Evolutionary conservation across 169 alveolate species (phyloP), one percentile per base, ranked within the genome.

Genomic region (Cryptosporidium meleagridis): DNA sequence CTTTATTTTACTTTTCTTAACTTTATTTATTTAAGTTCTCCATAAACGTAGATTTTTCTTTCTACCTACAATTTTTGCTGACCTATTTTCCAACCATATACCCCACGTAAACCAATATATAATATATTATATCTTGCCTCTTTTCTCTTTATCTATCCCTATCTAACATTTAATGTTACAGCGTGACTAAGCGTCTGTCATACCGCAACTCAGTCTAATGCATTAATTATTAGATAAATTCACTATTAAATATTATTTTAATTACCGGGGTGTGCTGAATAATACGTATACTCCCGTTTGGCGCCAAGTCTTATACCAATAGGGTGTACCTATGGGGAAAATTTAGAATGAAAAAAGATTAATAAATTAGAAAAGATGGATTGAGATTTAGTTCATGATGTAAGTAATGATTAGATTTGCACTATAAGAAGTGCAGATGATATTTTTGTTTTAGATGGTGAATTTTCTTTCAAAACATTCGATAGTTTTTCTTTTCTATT

Each of bases 191-290:
- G 39, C 75, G 89, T 80, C 73, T 44, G 89, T 59, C 75, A 80
- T 80, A 80, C 89, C 89, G 89, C 89, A 80, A 80, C 62, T 80
- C 59, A 65, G 73, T 80, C 80, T 80, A 80, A 65, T 80, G 89
- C 89, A 80, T 31, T 65, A 80, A 80, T 80, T 80, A 80, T 62
- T 80, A 80, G 89, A 80, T 80, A 80, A 70, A 44, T 29, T 29
- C 2, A 62, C 51, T 61, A 65, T 31, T 33, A 2, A 9, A n/a
- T n/a, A 48, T 4, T 6, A 55, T 31, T 73, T 33, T 39, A 18
- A 23, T 52, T 73, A 37, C 45, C 86, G 59, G 68, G 86, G 71
- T 73, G 59, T 73, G 68, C 55, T 73, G n/a, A 23, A 45, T n/a
- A 33, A 55, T 73, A 73, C 86, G 86, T 73, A 73, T 73, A 73